A percentile compares a stretch with the other conserved stretches of the same genome.
Evolutionary conservation across 108 stramenopile species (phyloP).

Genomic region (Pseudonitzschia delicatissima): DNA sequence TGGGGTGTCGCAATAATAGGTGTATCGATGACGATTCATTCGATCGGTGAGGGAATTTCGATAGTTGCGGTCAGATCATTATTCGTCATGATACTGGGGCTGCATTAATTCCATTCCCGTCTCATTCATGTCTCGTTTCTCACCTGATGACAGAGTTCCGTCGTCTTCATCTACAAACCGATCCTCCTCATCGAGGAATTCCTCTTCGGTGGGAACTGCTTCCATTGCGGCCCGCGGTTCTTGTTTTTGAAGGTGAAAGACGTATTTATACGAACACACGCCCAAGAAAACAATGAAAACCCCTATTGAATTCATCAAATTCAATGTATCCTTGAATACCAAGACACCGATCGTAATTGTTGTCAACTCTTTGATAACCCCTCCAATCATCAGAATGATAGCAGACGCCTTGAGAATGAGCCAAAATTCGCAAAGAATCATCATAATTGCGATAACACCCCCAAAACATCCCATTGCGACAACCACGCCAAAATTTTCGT

Average conservation of each 20-base stretch:
- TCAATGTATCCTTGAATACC: constrained; percentile 70
- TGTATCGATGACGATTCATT: too few species aligned
- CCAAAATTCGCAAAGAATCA: constrained; percentile 89
- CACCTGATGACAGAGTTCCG: not conserved
- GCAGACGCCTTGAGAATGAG: constrained; percentile 82
- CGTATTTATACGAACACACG: constrained; percentile 75
- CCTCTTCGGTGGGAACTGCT: constrained; percentile 2
- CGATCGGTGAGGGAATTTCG: too few species aligned
- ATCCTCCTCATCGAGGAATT: not conserved
- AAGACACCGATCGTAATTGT: constrained; percentile 82
- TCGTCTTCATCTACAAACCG: constrained; percentile 1
- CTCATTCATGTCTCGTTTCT: not conserved
- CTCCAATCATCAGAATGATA: constrained; percentile 88
- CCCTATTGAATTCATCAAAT: constrained; percentile 54
- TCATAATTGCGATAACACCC: constrained; percentile 71
- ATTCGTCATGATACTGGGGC: too few species aligned
- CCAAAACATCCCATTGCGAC: constrained; percentile 60
- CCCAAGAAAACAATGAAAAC: constrained; percentile 74
- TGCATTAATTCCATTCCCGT: too few species aligned
- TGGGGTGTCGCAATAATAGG: too few species aligned
- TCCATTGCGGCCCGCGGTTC: constrained; percentile 9
- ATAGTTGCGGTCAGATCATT: too few species aligned
- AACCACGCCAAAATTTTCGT: constrained; percentile 19
- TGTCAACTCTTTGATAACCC: constrained; percentile 85
- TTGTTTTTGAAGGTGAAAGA: constrained; percentile 55